These are phyloP conservation scores for Gonium pectorale DNA, from an alignment of 139 green algal species.

Conservation along the genomic window DNA sequence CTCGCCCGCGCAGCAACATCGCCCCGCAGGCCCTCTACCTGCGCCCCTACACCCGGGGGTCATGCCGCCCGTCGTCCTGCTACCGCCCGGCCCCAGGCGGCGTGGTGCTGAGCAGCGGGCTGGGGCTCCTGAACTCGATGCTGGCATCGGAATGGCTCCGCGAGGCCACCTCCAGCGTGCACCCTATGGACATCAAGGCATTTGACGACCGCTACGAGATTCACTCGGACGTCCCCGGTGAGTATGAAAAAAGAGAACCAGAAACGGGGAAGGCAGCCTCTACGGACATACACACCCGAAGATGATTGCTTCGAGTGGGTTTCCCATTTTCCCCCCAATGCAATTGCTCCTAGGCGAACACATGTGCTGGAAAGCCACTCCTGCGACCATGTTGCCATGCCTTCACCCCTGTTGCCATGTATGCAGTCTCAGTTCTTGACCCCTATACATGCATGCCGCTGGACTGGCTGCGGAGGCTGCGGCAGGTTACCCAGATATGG, in stretches of 20 bases:
- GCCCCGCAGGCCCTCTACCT: neutral
- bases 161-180: neutral
- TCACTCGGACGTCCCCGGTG: conserved; percentile 16
- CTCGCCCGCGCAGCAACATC: neutral
- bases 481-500: too few species aligned
- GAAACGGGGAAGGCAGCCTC: neutral
- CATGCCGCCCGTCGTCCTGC: neutral
- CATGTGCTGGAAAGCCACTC: neutral
- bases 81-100: neutral
- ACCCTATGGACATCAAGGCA: neutral
- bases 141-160: neutral
- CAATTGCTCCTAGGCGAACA: neutral
- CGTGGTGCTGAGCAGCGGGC: neutral
- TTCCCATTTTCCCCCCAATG: neutral
- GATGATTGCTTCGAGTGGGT: neutral
- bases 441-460: too few species aligned
- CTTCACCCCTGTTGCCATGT: neutral
- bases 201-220: conserved; percentile 25
- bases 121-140: too few species aligned
- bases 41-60: neutral
- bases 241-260: neutral
- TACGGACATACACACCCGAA: too few species aligned
- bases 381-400: neutral
- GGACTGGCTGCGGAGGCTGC: too few species aligned
- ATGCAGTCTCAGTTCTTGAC: neutral